These are phyloP conservation scores for Amanita thiersii DNA, from an alignment of 768 basidiomycete genomes.

Conservation along the genomic window DNA sequence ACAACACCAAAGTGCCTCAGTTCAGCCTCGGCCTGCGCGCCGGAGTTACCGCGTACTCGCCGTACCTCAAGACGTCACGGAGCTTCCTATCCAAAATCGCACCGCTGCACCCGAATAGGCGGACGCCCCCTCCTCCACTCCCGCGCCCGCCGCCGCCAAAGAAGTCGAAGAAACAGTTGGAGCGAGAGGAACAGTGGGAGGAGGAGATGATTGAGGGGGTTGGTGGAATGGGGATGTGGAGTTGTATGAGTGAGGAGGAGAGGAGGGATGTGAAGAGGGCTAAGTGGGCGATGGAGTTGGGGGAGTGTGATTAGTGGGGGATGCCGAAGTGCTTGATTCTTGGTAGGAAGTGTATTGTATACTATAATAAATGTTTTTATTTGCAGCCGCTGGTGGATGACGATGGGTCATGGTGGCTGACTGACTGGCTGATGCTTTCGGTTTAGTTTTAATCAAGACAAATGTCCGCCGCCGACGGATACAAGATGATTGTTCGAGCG, in stretches of 20 bases:
- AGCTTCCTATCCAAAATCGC: conserved; percentile 60
- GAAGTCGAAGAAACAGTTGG: conserved; percentile 75
- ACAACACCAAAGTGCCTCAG: background rate
- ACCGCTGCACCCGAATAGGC: conserved; percentile 66
- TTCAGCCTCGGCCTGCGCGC: conserved; percentile 11
- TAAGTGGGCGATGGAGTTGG: conserved; percentile 59
- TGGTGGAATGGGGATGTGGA: conserved; percentile 58
- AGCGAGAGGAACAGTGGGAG: conserved; percentile 73
- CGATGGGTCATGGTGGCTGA: too few species aligned
- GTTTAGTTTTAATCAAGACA: too few species aligned
- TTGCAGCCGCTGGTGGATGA: too few species aligned
- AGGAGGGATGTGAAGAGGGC: conserved; percentile 46
- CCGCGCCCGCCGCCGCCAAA: conserved; percentile 65
- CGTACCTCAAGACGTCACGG: conserved; percentile 57
- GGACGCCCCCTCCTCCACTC: conserved; percentile 64
- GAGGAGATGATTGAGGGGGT: conserved; percentile 68
- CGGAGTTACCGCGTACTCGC: conserved; percentile 42
- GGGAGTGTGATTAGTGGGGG: conserved; percentile 43
- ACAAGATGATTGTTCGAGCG: too few species aligned
- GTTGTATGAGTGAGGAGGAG: conserved; percentile 37
- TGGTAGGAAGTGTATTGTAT: too few species aligned
- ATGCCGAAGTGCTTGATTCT: background rate
- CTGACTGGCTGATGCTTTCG: too few species aligned
- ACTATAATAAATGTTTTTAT: too few species aligned
- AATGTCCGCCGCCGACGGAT: too few species aligned